phyloP scores from a whole-genome alignment of 331 rosid species.

The Quercus tomentella region DNA sequence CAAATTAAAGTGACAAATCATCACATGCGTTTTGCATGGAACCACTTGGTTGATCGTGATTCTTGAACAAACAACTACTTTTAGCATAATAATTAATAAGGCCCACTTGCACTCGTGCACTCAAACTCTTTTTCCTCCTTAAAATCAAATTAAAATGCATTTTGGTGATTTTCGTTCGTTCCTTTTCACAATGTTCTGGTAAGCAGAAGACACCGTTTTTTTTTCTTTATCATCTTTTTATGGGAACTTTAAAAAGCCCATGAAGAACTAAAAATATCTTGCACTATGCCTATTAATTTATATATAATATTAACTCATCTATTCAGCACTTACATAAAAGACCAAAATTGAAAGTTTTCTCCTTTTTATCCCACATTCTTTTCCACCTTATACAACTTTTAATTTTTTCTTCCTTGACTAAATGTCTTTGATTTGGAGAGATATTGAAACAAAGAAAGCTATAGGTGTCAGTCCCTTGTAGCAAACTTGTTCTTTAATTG shows the following conservation, averaged over 20 bases:
- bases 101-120: constrained; percentile 13
- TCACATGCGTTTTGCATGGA: too few species aligned
- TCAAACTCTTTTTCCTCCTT: constrained; percentile 8
- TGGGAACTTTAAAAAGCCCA: constrained; percentile 22
- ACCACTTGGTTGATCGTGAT: too few species aligned
- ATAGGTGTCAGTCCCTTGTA: constrained; percentile 20
- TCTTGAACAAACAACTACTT: not conserved
- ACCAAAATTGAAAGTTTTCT: constrained; percentile 30
- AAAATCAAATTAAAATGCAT: not conserved
- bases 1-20: too few species aligned
- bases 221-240: constrained; percentile 18
- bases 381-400: constrained; percentile 12
- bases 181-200: constrained; percentile 13
- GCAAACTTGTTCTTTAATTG: not conserved
- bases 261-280: constrained; percentile 10
- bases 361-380: constrained; percentile 31
- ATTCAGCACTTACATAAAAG: constrained; percentile 38
- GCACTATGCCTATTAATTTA: constrained; percentile 14
- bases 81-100: not conserved
- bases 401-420: constrained; percentile 13
- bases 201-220: constrained; percentile 27
- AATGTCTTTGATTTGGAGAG: constrained; percentile 3
- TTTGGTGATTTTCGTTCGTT: constrained; percentile 20
- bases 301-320: constrained; percentile 20
- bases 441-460: constrained; percentile 24